phyloP scores from a whole-genome alignment of 306 rosid genomes.

The Astragalus membranaceus region DNA sequence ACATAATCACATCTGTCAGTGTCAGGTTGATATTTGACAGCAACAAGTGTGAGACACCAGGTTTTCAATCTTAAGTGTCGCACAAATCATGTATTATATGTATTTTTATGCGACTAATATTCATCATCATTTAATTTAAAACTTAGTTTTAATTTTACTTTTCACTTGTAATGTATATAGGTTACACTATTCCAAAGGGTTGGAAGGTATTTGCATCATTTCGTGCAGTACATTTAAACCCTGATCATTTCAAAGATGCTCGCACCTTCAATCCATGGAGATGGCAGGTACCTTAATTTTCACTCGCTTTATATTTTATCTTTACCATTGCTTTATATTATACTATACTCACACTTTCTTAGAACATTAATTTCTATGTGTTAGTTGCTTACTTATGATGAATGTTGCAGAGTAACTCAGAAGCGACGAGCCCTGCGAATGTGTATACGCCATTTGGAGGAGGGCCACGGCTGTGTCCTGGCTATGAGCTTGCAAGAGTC shows the following conservation, averaged over 20 bases:
- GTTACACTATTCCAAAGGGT: constrained; percentile 88
- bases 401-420: constrained; percentile 44
- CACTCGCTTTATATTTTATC: too few relatives aligned
- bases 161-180: constrained; percentile 23
- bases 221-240: constrained; percentile 83
- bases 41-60: too few relatives aligned
- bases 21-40: too few relatives aligned
- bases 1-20: too few relatives aligned
- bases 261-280: constrained; percentile 96
- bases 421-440: constrained; percentile 33
- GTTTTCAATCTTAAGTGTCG: too few relatives aligned
- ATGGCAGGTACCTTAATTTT: constrained; percentile 52
- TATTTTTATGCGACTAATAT: too few relatives aligned
- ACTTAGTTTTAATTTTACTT: background rate
- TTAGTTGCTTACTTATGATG: background rate
- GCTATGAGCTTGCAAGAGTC: constrained; percentile 88
- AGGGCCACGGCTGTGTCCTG: constrained; percentile 87
- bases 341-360: background rate
- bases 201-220: constrained; percentile 92
- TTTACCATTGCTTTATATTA: background rate
- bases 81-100: too few relatives aligned
- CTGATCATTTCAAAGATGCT: constrained; percentile 77
- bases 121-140: background rate
- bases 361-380: background rate
- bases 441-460: constrained; percentile 91